phyloP scores from a whole-genome alignment of 495 filamentous ascomycete species.

The Ascodesmis nigricans region DNA sequence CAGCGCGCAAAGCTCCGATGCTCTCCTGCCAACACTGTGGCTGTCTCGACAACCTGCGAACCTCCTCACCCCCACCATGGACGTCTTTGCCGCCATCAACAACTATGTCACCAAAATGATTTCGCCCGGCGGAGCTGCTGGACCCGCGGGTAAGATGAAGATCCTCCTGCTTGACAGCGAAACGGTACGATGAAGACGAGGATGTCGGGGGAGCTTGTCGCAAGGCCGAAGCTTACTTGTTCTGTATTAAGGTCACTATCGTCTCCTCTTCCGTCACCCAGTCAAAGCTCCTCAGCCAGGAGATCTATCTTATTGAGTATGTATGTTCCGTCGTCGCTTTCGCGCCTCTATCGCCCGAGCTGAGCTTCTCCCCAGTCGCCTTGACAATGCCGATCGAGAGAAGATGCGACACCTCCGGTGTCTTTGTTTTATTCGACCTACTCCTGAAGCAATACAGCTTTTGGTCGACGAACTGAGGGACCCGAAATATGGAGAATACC shows the following conservation, averaged over 20 bases:
- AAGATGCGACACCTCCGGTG: slow-evolving; percentile 96
- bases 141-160: slow-evolving; percentile 93
- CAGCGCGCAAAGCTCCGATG: too few relatives aligned
- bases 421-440: slow-evolving; percentile 78
- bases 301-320: slow-evolving; percentile 87
- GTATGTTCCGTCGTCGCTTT: too few relatives aligned
- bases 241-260: slow-evolving; percentile 42
- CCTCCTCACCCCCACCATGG: slow-evolving; percentile 35
- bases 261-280: slow-evolving; percentile 89
- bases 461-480: slow-evolving; percentile 91
- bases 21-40: too few relatives aligned
- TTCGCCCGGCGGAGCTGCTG: slow-evolving; percentile 33
- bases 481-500: slow-evolving; percentile 93
- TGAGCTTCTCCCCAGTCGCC: slow-evolving; percentile 29
- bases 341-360: not conserved
- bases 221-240: not conserved
- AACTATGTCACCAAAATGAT: slow-evolving; percentile 97
- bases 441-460: slow-evolving; percentile 71
- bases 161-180: slow-evolving; percentile 85
- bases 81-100: slow-evolving; percentile 74
- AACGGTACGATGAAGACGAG: too few relatives aligned
- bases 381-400: slow-evolving; percentile 77
- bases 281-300: slow-evolving; percentile 83
- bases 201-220: too few relatives aligned
- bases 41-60: too few relatives aligned